Conservation (phyloP, 164 flowering plant genomes). For the Magnolia sinica region DNA sequence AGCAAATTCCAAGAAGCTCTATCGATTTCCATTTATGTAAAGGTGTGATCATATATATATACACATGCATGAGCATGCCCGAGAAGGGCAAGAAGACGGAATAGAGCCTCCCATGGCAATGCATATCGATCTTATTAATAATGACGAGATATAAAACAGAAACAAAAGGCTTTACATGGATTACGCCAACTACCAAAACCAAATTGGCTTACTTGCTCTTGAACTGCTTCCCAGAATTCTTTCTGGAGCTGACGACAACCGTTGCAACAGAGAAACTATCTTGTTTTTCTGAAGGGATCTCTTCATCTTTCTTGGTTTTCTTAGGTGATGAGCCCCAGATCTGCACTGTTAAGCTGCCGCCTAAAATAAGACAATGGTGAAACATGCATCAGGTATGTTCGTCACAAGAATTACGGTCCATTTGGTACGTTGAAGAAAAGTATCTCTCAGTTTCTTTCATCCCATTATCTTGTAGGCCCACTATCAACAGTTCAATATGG, state of each 20-base stretch:
- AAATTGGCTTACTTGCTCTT: conserved; percentile 4
- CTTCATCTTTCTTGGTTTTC: conserved; percentile 19
- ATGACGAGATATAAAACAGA: not conserved
- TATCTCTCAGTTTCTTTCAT: not conserved
- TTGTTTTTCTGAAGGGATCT: conserved; percentile 24
- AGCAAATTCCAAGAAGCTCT: too few relatives aligned
- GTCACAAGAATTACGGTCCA: not conserved
- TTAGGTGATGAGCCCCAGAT: conserved; percentile 40
- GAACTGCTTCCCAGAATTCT: conserved; percentile 17
- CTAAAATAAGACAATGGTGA: conserved; percentile 27
- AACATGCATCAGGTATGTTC: not conserved
- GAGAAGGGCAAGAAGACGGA: too few relatives aligned
- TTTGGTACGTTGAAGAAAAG: not conserved
- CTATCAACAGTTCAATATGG: too few relatives aligned
- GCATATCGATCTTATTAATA: not conserved
- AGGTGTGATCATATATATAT: too few relatives aligned
- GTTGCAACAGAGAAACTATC: conserved; percentile 16
- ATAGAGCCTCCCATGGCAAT: too few relatives aligned
- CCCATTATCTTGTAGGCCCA: not conserved
- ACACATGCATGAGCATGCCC: too few relatives aligned
- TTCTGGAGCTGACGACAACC: conserved; percentile 21
- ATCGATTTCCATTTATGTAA: too few relatives aligned
- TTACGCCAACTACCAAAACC: not conserved
- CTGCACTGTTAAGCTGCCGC: conserved; percentile 78
- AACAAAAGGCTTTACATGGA: not conserved